Evolutionary conservation across 805 yeast species (phyloP), one percentile per base, ranked within the genome.

Genomic region (Candida tibetensis): DNA sequence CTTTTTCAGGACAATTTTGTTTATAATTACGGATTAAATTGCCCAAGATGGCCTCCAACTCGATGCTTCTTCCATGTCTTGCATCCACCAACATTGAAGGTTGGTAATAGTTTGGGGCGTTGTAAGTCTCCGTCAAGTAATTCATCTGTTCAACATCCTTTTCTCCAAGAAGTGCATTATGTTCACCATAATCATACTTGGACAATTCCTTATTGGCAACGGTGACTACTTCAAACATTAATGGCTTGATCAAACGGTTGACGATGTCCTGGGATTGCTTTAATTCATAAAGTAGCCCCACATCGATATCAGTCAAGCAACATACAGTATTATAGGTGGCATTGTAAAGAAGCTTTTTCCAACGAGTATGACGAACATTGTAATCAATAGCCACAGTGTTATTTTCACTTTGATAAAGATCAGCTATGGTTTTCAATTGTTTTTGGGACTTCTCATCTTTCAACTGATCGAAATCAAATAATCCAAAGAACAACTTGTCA

Each of bases 61-160:
- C 95, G 47, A 85, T 74, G 33, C 79, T 79, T 52, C 83, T 81
- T 17, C 80, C 78, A 46, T 82, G 80, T 35, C 75, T 63, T 15
- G 72, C 71, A 52, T 84, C 93, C 8, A 82, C 83, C 44, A 74
- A 62, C 91, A 84, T 84, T 3, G 89, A 82, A 2, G 91, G 91
- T 36, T 72, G 69, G 55, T 76, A 84, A 60, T 72, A 76, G 25
- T 64, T 67, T 8, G 77, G 78, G 40, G 72, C 83, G 51, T 81
- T 85, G 18, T 38, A 32, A 6, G 28, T 32, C 31, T 39, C 45
- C 6, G 60, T 53, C 5, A 33, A 27, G n/a, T 36, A 40, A 6
- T 44, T 30, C 40, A 49, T 47, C n/a, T 28, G 33, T 13, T 29
- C 39, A 14, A 52, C 36, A 26, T 44, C 36, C n/a, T 19, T 30